These are phyloP conservation scores for Neonectria coccinea DNA, from an alignment of 2,329 filamentous ascomycete species.

Conservation along the genomic window DNA sequence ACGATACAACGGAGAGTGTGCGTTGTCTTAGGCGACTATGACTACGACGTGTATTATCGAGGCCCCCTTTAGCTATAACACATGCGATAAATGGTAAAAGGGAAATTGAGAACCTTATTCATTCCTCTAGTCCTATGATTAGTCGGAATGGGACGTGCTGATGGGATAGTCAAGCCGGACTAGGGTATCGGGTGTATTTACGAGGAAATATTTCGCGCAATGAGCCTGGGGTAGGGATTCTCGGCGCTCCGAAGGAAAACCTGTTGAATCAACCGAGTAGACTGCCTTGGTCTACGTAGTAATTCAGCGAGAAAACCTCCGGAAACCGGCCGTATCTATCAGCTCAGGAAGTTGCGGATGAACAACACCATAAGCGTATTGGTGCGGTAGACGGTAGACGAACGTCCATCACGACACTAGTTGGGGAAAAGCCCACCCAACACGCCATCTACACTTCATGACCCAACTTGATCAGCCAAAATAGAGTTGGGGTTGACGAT, in stretches of 20 bases:
- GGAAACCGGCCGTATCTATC: no score
- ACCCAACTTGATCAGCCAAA: background rate
- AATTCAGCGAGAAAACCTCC: no score
- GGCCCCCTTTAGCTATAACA: no score
- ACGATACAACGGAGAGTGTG: no score
- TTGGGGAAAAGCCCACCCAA: constrained; percentile 1
- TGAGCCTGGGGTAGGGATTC: background rate
- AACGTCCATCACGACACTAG: background rate
- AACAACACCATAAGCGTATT: background rate
- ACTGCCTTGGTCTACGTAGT: background rate
- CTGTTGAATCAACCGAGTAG: background rate
- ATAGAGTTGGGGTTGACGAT: background rate
- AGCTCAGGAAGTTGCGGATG: background rate
- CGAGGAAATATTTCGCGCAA: background rate
- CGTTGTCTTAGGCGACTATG: no score
- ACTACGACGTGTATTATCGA: no score
- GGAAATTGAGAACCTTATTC: no score
- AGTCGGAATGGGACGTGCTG: no score
- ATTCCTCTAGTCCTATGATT: no score
- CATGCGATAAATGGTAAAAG: no score
- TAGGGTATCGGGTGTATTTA: no score
- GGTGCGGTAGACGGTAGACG: constrained; percentile 15
- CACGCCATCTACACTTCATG: background rate
- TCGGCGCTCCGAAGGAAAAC: background rate
- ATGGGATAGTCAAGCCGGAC: no score